phyloP scores from a whole-genome alignment of 495 filamentous ascomycete genomes.

The Aspergillus kassunensis region DNA sequence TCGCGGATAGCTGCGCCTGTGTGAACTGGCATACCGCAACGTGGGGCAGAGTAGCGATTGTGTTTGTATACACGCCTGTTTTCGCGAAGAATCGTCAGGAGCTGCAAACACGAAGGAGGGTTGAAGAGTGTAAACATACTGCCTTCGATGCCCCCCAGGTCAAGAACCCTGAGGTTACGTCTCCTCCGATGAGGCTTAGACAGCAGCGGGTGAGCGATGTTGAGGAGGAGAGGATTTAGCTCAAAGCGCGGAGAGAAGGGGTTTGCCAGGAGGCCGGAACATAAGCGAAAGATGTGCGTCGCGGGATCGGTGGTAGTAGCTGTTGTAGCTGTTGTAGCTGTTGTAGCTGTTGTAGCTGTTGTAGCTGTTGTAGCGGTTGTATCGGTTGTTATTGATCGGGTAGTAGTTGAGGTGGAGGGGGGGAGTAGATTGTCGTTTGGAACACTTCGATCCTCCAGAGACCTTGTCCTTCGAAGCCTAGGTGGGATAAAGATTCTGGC shows the following conservation, averaged over 20 bases:
- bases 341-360: too few relatives aligned
- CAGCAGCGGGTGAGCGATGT: conserved; percentile 1
- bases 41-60: neutral
- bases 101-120: neutral
- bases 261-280: neutral
- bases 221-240: conserved; percentile 6
- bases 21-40: neutral
- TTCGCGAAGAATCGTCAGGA: neutral
- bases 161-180: neutral
- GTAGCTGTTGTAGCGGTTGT: too few relatives aligned
- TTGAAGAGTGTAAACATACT: neutral
- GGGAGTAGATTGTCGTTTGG: too few relatives aligned
- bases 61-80: neutral
- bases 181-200: neutral
- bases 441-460: neutral
- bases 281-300: neutral
- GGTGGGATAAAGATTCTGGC: neutral
- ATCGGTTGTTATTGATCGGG: too few relatives aligned
- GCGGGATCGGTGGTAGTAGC: neutral
- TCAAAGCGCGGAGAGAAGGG: neutral
- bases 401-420: too few relatives aligned
- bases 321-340: neutral
- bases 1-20: neutral
- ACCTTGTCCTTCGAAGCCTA: neutral
- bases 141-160: neutral